These are phyloP conservation scores for Solanum tarijense DNA, from an alignment of 257 asterid genomes.

Conservation along the genomic window DNA sequence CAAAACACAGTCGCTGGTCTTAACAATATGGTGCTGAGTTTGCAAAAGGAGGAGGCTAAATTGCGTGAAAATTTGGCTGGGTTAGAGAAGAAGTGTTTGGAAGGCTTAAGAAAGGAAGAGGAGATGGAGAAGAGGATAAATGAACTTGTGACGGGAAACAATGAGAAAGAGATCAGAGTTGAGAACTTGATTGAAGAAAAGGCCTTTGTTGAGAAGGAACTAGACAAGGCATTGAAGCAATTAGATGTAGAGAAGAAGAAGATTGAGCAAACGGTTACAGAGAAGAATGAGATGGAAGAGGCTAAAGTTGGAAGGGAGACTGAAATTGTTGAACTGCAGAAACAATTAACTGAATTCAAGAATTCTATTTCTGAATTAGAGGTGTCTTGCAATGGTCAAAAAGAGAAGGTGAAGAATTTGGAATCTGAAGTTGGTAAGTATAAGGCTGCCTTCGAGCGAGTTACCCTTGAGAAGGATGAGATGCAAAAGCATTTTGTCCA, in stretches of 20 bases:
- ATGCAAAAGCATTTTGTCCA: slow-evolving; percentile 13
- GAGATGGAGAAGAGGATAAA: slow-evolving; percentile 36
- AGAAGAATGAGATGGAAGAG: slow-evolving; percentile 29
- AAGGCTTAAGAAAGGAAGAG: slow-evolving; percentile 37
- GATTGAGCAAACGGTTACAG: slow-evolving; percentile 24
- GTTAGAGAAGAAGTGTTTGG: slow-evolving; percentile 47
- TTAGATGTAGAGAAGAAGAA: slow-evolving; percentile 22
- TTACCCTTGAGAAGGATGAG: slow-evolving; percentile 29
- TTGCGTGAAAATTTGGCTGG: slow-evolving; percentile 25
- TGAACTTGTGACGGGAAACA: slow-evolving; percentile 31
- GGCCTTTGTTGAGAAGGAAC: slow-evolving; percentile 25
- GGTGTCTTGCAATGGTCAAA: slow-evolving; percentile 11
- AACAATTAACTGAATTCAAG: slow-evolving; percentile 27
- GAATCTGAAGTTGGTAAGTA: slow-evolving; percentile 31
- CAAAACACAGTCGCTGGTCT: slow-evolving; percentile 34
- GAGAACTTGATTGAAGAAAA: slow-evolving; percentile 38
- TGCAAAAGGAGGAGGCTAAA: slow-evolving; percentile 30
- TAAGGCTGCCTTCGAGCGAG: slow-evolving; percentile 24
- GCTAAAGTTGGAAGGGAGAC: slow-evolving; percentile 25
- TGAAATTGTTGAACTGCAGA: slow-evolving; percentile 33
- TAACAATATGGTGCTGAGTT: slow-evolving; percentile 26
- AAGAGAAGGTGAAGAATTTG: slow-evolving; percentile 25
- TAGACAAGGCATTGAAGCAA: slow-evolving; percentile 19
- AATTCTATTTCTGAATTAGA: slow-evolving; percentile 23
- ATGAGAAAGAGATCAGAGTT: slow-evolving; percentile 25